These are phyloP conservation scores for Sphaerobolus stellatus DNA, from an alignment of 1,284 basidiomycete species.

Conservation along the genomic window DNA sequence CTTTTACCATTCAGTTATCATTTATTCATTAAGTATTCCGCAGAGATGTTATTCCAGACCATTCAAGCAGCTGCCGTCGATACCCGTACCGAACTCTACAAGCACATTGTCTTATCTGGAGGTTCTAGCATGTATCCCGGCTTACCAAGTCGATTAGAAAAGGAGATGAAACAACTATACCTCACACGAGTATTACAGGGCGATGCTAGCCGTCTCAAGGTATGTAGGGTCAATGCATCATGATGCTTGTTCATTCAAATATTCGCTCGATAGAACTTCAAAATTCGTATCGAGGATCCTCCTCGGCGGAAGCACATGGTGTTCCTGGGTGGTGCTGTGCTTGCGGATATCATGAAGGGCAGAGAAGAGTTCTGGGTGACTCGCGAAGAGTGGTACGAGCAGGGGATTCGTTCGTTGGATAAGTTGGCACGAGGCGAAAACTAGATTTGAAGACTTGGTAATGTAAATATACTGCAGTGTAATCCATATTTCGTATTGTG, in stretches of 20 bases:
- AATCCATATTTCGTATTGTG: too few species aligned
- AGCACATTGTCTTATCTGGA: constrained; percentile 96
- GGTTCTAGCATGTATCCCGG: constrained; percentile 99
- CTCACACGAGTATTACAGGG: constrained; percentile 84
- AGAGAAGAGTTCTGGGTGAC: constrained; percentile 95
- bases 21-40: neutral
- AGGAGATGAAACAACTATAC: constrained; percentile 99
- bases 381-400: constrained; percentile 90
- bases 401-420: constrained; percentile 78
- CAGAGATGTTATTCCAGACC: constrained; percentile 95
- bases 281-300: constrained; percentile 97
- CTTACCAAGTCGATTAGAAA: constrained; percentile 93
- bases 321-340: constrained; percentile 94
- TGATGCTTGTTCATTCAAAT: neutral
- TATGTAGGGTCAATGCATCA: constrained; percentile 43
- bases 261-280: constrained; percentile 80
- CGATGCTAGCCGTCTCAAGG: constrained; percentile 85
- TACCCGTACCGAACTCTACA: constrained; percentile 90
- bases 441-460: constrained; percentile 19
- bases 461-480: constrained; percentile 3
- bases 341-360: constrained; percentile 98
- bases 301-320: constrained; percentile 99
- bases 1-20: neutral
- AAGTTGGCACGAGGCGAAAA: constrained; percentile 75
- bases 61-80: constrained; percentile 94